A percentile compares a stretch with the other conserved stretches of the same genome.
Evolutionary conservation across 1,139 yeast species (phyloP).

Genomic region (Magnusiomyces magnusii): DNA sequence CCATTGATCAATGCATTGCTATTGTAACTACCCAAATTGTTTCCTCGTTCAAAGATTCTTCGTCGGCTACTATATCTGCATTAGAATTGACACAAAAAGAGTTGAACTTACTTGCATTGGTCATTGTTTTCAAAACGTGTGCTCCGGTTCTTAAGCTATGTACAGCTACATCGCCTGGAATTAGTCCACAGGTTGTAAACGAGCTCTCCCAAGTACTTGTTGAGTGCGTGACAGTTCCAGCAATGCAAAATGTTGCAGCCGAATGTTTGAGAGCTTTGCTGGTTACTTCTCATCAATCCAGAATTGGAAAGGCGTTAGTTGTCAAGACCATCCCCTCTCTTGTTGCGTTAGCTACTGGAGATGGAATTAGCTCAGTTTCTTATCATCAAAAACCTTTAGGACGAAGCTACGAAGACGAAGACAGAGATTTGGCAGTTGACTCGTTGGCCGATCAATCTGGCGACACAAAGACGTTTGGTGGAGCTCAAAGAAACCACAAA

Average conservation of each 20-base stretch:
- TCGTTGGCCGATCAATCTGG: conserved; percentile 4
- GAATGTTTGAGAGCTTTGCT: conserved; percentile 55
- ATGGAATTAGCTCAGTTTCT: conserved; percentile 10
- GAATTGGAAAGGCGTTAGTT: conserved; percentile 27
- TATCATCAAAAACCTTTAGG: conserved; percentile 11
- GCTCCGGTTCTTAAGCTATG: conserved; percentile 27
- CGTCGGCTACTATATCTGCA: conserved; percentile 25
- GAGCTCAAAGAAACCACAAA: conserved; percentile 5
- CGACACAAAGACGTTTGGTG: conserved; percentile 11
- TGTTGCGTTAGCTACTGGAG: conserved; percentile 26
- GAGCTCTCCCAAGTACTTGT: conserved; percentile 37
- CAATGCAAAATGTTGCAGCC: conserved; percentile 41
- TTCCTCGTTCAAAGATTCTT: neutral
- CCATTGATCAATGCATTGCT: conserved; percentile 35
- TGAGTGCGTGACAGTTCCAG: conserved; percentile 32
- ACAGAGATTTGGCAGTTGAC: too few species aligned
- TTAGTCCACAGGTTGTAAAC: conserved; percentile 26
- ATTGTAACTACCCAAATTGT: conserved; percentile 24
- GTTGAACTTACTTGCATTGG: conserved; percentile 47
- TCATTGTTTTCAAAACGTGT: conserved; percentile 55
- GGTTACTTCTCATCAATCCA: conserved; percentile 33
- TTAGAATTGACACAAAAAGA: conserved; percentile 37
- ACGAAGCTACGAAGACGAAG: conserved; percentile 5
- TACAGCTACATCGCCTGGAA: neutral
- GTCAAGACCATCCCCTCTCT: conserved; percentile 38